Conservation (phyloP, 805 yeast genomes). For the Suhomyces pyralidae region DNA sequence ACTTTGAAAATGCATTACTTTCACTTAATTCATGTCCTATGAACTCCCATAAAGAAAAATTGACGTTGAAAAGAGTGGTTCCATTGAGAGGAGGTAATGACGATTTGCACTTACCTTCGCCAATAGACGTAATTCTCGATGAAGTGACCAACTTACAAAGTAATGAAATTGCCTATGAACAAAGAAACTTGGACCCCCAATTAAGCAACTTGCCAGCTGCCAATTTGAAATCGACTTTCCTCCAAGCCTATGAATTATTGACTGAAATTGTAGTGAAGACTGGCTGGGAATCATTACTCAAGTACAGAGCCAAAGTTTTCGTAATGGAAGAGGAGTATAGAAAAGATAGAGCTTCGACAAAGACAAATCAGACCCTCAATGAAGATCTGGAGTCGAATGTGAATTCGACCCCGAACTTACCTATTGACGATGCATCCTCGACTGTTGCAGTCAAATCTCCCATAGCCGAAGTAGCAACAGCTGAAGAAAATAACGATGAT, state of each 20-base stretch:
- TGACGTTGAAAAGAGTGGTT: slow-evolving; percentile 56
- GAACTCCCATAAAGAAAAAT: slow-evolving; percentile 70
- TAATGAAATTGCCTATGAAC: slow-evolving; percentile 62
- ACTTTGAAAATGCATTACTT: slow-evolving; percentile 68
- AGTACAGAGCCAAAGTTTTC: slow-evolving; percentile 45
- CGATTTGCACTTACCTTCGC: slow-evolving; percentile 70
- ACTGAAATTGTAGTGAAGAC: slow-evolving; percentile 44
- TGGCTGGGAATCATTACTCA: slow-evolving; percentile 45
- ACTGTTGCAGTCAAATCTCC: slow-evolving; percentile 40
- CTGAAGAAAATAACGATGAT: slow-evolving; percentile 10
- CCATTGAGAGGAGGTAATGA: slow-evolving; percentile 47
- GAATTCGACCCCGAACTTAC: neutral
- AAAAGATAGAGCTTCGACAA: slow-evolving; percentile 25
- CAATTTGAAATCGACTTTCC: slow-evolving; percentile 51
- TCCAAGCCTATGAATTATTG: slow-evolving; percentile 44
- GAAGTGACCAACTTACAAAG: slow-evolving; percentile 69
- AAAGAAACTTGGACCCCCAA: slow-evolving; percentile 59
- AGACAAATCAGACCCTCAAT: neutral
- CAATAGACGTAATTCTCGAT: slow-evolving; percentile 67
- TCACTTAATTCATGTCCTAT: slow-evolving; percentile 80
- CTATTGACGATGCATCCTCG: slow-evolving; percentile 30
- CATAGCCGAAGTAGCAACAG: slow-evolving; percentile 14
- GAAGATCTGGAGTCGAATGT: neutral
- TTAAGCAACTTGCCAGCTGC: slow-evolving; percentile 66
- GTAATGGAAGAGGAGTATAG: slow-evolving; percentile 49